These are phyloP conservation scores for Helianthus annuus DNA, from an alignment of 129 eudicot species.

Conservation along the genomic window DNA sequence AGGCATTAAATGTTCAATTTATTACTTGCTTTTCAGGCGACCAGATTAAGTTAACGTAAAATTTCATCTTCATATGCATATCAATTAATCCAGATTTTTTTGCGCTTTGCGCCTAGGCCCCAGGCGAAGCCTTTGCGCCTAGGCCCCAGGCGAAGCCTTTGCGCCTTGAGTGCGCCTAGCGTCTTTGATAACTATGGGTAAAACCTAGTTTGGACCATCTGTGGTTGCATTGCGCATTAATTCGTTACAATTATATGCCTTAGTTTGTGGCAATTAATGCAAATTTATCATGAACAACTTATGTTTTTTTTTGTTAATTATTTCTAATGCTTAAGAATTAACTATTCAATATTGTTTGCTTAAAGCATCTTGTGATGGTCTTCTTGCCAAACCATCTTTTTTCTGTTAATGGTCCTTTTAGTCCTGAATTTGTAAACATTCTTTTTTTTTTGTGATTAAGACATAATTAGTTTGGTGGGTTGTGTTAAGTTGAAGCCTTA, in stretches of 20 bases:
- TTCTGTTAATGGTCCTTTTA: slow-evolving; percentile 1
- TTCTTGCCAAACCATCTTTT: slow-evolving; percentile 21
- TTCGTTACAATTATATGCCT: not conserved
- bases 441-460: not conserved
- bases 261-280: not conserved
- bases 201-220: too few relatives aligned
- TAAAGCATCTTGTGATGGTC: not conserved
- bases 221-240: not conserved
- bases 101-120: too few relatives aligned
- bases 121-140: too few relatives aligned
- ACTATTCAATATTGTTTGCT: not conserved
- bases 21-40: too few relatives aligned
- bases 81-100: too few relatives aligned
- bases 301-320: not conserved
- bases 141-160: too few relatives aligned
- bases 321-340: not conserved
- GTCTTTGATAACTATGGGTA: too few relatives aligned
- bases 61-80: too few relatives aligned
- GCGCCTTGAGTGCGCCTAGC: too few relatives aligned
- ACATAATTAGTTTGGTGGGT: not conserved
- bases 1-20: too few relatives aligned
- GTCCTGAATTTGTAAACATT: not conserved
- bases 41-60: too few relatives aligned
- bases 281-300: not conserved
- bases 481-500: slow-evolving; percentile 15